Percentiles rank a stretch among this genome's conserved stretches.
phyloP scores from a whole-genome alignment of 1,139 yeast species.

The Kurtzmaniella quercitrusa region DNA sequence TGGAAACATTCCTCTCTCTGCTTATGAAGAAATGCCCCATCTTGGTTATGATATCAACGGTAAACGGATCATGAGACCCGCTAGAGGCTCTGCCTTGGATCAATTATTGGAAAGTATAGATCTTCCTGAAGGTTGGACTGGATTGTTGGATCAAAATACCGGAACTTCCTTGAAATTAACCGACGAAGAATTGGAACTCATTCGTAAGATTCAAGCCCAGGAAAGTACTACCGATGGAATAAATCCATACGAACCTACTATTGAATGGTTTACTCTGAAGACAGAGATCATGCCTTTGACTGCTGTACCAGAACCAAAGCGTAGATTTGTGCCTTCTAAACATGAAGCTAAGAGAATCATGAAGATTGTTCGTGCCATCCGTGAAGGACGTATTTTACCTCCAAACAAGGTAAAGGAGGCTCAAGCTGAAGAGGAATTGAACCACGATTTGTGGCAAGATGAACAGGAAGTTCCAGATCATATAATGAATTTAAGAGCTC shows the following conservation, averaged over 20 bases:
- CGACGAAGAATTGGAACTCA: slow-evolving; percentile 86
- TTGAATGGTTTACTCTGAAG: slow-evolving; percentile 91
- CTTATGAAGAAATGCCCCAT: slow-evolving; percentile 96
- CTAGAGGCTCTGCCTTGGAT: slow-evolving; percentile 92
- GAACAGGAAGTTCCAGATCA: slow-evolving; percentile 57
- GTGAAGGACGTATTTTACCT: slow-evolving; percentile 91
- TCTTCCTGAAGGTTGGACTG: slow-evolving; percentile 98
- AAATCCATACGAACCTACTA: slow-evolving; percentile 89
- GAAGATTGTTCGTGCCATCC: slow-evolving; percentile 93
- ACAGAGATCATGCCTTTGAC: slow-evolving; percentile 88
- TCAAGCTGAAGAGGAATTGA: slow-evolving; percentile 44
- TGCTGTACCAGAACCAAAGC: slow-evolving; percentile 94
- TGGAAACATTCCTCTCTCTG: slow-evolving; percentile 88
- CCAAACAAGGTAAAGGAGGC: slow-evolving; percentile 54
- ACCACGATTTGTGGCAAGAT: slow-evolving; percentile 84
- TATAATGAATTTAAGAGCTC: slow-evolving; percentile 90
- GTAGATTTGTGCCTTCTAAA: slow-evolving; percentile 94
- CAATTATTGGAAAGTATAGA: slow-evolving; percentile 85
- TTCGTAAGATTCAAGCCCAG: slow-evolving; percentile 79
- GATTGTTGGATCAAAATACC: slow-evolving; percentile 83
- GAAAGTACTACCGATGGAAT: slow-evolving; percentile 77
- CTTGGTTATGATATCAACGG: slow-evolving; percentile 97
- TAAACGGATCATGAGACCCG: slow-evolving; percentile 97
- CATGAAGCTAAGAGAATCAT: slow-evolving; percentile 94
- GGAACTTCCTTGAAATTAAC: slow-evolving; percentile 84